These are phyloP conservation scores for Polytrichum commune DNA, from an alignment of 225 moss, liverwort and hornwort species.

Conservation along the genomic window DNA sequence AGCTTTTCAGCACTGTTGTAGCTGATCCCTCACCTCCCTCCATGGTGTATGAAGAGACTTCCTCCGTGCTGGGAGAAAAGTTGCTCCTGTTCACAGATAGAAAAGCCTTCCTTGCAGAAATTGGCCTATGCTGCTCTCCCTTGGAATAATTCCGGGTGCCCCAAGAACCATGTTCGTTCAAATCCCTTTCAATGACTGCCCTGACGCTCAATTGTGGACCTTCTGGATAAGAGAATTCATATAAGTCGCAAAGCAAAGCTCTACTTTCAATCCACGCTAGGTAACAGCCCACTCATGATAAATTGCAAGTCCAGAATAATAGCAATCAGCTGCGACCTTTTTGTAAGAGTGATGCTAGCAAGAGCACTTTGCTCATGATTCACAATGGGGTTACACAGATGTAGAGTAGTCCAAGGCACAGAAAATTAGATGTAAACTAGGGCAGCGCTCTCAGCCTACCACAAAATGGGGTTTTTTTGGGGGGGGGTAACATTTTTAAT, in stretches of 20 bases:
- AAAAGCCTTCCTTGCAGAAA: conserved; percentile 25
- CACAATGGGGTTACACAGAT: no score
- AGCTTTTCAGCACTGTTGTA: conserved; percentile 30
- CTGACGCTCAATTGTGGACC: conserved; percentile 28
- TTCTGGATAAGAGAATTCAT: conserved; percentile 20
- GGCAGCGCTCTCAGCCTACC: no score
- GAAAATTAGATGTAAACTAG: no score
- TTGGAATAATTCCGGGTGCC: conserved; percentile 29
- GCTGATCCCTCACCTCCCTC: conserved; percentile 33
- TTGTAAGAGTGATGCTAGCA: no score
- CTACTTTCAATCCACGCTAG: not conserved
- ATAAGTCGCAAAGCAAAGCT: not conserved
- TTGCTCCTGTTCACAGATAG: conserved; percentile 18
- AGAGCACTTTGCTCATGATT: no score
- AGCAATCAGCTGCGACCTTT: no score
- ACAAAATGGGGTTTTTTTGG: no score
- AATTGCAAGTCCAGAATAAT: no score
- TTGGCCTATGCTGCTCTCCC: conserved; percentile 26
- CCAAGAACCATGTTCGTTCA: conserved; percentile 26
- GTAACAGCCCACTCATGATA: no score
- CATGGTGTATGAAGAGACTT: conserved; percentile 32
- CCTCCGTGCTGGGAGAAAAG: conserved; percentile 21
- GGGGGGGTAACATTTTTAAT: no score
- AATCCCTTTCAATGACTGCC: conserved; percentile 25
- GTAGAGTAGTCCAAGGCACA: no score